Conservation (phyloP, 148 eudicot species). For the Rhododendron kiyosumense region DNA sequence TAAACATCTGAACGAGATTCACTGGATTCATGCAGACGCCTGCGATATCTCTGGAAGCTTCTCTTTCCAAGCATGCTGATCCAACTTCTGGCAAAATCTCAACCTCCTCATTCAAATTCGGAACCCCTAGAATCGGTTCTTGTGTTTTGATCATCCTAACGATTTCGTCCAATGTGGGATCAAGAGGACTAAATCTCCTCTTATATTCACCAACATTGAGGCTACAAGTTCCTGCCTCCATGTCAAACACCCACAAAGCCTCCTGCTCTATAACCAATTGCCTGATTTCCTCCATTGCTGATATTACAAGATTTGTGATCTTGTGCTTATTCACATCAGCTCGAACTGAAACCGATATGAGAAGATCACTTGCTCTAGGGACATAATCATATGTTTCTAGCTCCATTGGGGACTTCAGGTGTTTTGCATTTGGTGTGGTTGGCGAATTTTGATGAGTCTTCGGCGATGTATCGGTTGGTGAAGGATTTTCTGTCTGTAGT, state of each 20-base stretch:
- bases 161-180: constrained; percentile 42
- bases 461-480: not conserved
- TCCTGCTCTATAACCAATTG: constrained; percentile 40
- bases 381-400: not conserved
- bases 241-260: constrained; percentile 50
- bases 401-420: not conserved
- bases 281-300: constrained; percentile 43
- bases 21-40: constrained; percentile 29
- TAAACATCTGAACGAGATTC: constrained; percentile 37
- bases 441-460: not conserved
- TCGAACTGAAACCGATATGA: constrained; percentile 31
- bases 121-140: constrained; percentile 23
- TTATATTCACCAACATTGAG: constrained; percentile 41
- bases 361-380: constrained; percentile 39
- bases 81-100: not conserved
- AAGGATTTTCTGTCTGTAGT: not conserved
- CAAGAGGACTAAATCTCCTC: constrained; percentile 37
- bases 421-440: not conserved
- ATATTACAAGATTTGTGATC: constrained; percentile 28
- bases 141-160: constrained; percentile 28
- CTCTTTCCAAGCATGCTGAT: not conserved
- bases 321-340: constrained; percentile 31
- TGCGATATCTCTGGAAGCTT: constrained; percentile 37
- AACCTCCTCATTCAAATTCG: constrained; percentile 3
- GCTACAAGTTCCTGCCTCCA: constrained; percentile 22